Evolutionary conservation across 148 eudicot genomes (phyloP).

Genomic region (Selenicereus undatus): DNA sequence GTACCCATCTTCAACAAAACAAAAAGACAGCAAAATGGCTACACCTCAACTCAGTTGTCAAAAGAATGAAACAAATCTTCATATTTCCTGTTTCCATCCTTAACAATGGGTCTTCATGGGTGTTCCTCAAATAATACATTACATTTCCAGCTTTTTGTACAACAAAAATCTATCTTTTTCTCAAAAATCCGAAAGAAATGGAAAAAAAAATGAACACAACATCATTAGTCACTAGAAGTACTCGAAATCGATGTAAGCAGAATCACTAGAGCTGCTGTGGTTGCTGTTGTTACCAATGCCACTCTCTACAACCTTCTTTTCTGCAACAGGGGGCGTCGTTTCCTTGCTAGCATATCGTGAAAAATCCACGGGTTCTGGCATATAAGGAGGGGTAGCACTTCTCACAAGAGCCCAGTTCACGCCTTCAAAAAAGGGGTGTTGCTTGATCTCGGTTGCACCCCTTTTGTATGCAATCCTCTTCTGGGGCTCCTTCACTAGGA

Average conservation of each 20-base stretch:
- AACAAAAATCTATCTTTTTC: constrained; percentile 12
- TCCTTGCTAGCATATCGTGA: constrained; percentile 51
- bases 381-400: constrained; percentile 61
- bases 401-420: constrained; percentile 89
- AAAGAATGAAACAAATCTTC: constrained; percentile 13
- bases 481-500: constrained; percentile 77
- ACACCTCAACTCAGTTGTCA: background rate
- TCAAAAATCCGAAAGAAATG: background rate
- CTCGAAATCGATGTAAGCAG: constrained; percentile 75
- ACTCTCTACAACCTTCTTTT: constrained; percentile 44
- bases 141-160: constrained; percentile 20
- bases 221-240: constrained; percentile 46
- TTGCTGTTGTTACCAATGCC: constrained; percentile 30
- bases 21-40: too few relatives aligned
- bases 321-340: constrained; percentile 20
- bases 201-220: background rate
- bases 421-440: constrained; percentile 88
- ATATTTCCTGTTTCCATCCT: constrained; percentile 5
- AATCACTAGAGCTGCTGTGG: constrained; percentile 37
- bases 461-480: constrained; percentile 78
- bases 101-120: background rate
- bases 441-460: constrained; percentile 89
- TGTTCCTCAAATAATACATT: constrained; percentile 9
- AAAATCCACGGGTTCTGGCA: constrained; percentile 69
- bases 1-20: too few relatives aligned